These are phyloP conservation scores for Pisolithus sp. DNA, from an alignment of 768 basidiomycete species.

Conservation along the genomic window DNA sequence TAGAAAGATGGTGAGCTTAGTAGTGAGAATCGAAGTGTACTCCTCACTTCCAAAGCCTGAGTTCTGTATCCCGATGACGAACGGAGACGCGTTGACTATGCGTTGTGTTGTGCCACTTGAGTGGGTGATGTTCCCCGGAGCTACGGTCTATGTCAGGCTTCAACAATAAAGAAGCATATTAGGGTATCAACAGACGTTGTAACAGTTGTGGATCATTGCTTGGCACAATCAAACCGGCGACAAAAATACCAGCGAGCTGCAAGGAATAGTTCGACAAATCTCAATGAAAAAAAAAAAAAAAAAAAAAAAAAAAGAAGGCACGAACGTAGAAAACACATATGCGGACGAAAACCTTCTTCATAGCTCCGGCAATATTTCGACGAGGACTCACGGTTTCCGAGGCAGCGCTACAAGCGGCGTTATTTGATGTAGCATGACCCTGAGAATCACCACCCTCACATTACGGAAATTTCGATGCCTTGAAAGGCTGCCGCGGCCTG, in stretches of 20 bases:
- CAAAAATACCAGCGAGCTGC: constrained; percentile 59
- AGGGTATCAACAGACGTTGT: constrained; percentile 20
- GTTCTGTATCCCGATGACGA: constrained; percentile 69
- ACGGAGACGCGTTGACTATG: constrained; percentile 36
- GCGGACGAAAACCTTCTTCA: constrained; percentile 71
- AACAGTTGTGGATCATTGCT: constrained; percentile 51
- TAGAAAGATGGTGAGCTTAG: constrained; percentile 23
- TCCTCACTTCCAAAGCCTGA: constrained; percentile 55
- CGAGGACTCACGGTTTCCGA: constrained; percentile 75
- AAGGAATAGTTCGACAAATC: background rate
- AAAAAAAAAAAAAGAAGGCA: background rate
- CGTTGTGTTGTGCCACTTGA: constrained; percentile 26
- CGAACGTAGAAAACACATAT: constrained; percentile 72
- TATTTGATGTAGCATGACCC: background rate
- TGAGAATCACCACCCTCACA: constrained; percentile 10
- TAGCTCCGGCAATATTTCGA: constrained; percentile 69
- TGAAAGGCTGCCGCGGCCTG: constrained; percentile 53
- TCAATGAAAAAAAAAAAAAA: background rate
- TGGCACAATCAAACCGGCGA: constrained; percentile 72
- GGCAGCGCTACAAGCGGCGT: constrained; percentile 43
- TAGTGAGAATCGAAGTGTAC: constrained; percentile 10
- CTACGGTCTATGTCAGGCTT: background rate
- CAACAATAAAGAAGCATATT: background rate
- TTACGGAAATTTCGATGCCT: constrained; percentile 43
- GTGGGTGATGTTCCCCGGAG: constrained; percentile 52